Conservation (phyloP, 352 stramenopile species). For the Vaucheria bursata region DNA sequence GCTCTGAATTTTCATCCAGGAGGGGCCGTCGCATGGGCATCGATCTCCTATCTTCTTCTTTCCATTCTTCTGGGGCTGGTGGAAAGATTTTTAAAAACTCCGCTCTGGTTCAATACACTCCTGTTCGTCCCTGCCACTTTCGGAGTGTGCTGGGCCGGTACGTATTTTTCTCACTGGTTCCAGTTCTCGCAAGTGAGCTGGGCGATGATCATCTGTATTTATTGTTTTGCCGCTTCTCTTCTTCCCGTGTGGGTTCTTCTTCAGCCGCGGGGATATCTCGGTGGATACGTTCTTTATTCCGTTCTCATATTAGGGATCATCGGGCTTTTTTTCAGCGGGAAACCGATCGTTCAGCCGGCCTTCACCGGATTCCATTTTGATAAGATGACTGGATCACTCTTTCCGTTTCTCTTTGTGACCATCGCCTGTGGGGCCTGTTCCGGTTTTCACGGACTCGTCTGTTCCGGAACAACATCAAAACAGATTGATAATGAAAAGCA, state of each 20-base stretch:
- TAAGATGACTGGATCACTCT: background rate
- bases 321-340: background rate
- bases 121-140: background rate
- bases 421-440: background rate
- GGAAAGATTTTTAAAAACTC: background rate
- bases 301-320: background rate
- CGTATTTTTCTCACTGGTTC: background rate
- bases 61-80: background rate
- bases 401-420: background rate
- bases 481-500: conserved; percentile 4
- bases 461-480: background rate
- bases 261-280: background rate
- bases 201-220: background rate
- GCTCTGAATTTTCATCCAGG: background rate
- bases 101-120: background rate
- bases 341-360: background rate
- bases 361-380: background rate
- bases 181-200: background rate
- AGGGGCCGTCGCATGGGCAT: background rate
- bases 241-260: background rate
- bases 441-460: background rate
- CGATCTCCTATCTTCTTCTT: background rate
- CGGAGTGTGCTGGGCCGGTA: background rate
- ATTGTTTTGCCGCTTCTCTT: background rate
- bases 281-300: background rate